Evolutionary conservation across 2,329 filamentous ascomycete genomes (phyloP), one percentile per base, ranked within the genome.

Genomic region (Polytolypa hystricis): DNA sequence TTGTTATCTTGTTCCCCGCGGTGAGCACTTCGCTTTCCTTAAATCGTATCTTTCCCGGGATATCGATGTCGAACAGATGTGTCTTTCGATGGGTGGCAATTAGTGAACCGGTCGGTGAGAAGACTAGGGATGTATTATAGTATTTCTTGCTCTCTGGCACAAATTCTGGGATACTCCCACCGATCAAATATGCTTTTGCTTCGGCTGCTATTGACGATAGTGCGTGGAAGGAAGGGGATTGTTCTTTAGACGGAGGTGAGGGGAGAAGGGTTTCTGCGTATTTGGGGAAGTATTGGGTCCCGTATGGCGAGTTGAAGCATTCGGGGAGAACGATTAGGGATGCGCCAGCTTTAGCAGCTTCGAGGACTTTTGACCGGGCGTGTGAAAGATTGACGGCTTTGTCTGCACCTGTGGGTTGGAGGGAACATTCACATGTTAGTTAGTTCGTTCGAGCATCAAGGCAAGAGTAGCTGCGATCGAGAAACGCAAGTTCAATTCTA

Each of bases 261-360:
- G 85, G 84, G 1, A 74, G 68, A n/a, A 96, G 77, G 1, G 77
- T 80, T 63, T 98, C 91, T 47, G 91, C 87, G 60, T 96, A 96
- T 42, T 79, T 74, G 37, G 87, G 81, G 64, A 98, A 98, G 69
- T 80, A 87, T 54, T 85, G 72, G 47, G 79, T 86, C 47, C 91
- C 91, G 62, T 98, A 98, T 6, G 91, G 91, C 28, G 84, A 93
- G 69, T 98, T 98, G 77, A 98, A 98, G 71, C 91, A 98, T 67
- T 98, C 91, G 23, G 91, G 91, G 12, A 98, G 74, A 21, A 96
- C 85, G 46, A 96, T 79, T 41, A 98, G 77, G 39, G 82, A 77
- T 42, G 89, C 85, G 47, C 89, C 89, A 3, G 66, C 66, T 17
- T 67, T 60, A 16, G 85, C 80, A 4, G 91, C 89, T 58, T 85